Percentiles rank a stretch among this genome's conserved stretches.
Conservation (phyloP, 73 alveolate genomes). For the Paramecium biaurelia region DNA sequence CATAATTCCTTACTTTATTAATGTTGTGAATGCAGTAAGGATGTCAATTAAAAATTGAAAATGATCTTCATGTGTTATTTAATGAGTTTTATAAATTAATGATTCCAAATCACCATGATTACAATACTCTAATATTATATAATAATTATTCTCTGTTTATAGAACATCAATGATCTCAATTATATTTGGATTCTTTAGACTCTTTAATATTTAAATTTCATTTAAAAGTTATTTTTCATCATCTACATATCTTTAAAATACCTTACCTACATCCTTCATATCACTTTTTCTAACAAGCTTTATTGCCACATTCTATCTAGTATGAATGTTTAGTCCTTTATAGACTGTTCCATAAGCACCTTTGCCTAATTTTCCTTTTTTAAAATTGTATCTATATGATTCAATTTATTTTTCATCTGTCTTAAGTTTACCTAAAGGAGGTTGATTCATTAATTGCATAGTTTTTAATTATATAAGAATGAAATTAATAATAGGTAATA, state of each 20-base stretch:
- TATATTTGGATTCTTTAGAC: constrained; percentile 36
- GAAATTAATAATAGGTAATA: not conserved
- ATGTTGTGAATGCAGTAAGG: constrained; percentile 45
- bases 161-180: constrained; percentile 56
- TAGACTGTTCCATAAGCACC: constrained; percentile 61
- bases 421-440: not conserved
- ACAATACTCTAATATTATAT: constrained; percentile 53
- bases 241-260: not conserved
- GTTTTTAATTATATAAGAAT: not conserved
- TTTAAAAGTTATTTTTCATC: constrained; percentile 38
- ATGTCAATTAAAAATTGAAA: constrained; percentile 53
- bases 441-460: not conserved
- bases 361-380: constrained; percentile 45
- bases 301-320: constrained; percentile 45
- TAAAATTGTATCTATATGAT: constrained; percentile 23
- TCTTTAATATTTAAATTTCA: constrained; percentile 55
- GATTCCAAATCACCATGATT: constrained; percentile 57
- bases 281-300: constrained; percentile 48
- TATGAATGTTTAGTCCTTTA: constrained; percentile 52
- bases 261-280: constrained; percentile 11
- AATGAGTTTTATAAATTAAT: not conserved
- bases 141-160: constrained; percentile 56
- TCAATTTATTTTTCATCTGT: constrained; percentile 47
- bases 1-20: constrained; percentile 55
- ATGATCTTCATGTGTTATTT: constrained; percentile 19